phyloP scores from a whole-genome alignment of 768 basidiomycete species.

The Hygrocybe coccinea region DNA sequence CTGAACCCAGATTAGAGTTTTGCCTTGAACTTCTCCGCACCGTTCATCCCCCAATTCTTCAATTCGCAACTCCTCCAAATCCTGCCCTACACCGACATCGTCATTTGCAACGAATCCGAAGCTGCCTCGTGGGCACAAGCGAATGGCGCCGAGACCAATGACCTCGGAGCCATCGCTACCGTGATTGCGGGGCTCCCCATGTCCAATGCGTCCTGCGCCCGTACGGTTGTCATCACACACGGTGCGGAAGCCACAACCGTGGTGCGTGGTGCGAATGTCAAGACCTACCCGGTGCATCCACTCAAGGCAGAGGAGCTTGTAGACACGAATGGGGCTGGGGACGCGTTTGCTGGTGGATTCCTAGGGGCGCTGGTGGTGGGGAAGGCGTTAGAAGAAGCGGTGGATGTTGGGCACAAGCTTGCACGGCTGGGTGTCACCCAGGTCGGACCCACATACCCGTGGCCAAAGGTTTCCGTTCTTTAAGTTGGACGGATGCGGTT shows the following conservation, averaged over 20 bases:
- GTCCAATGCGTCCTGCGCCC: slow-evolving; percentile 66
- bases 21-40: slow-evolving; percentile 90
- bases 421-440: slow-evolving; percentile 81
- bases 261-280: slow-evolving; percentile 56
- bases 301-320: slow-evolving; percentile 66
- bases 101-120: slow-evolving; percentile 95
- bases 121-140: slow-evolving; percentile 81
- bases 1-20: slow-evolving; percentile 50
- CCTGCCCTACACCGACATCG: slow-evolving; percentile 77
- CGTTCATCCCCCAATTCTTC: slow-evolving; percentile 97
- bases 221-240: slow-evolving; percentile 87
- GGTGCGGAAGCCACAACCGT: slow-evolving; percentile 76
- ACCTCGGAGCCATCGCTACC: slow-evolving; percentile 64
- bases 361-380: slow-evolving; percentile 78
- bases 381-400: slow-evolving; percentile 68
- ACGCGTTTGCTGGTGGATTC: slow-evolving; percentile 96
- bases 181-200: slow-evolving; percentile 74
- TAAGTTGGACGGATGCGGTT: too few species aligned
- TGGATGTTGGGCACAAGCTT: slow-evolving; percentile 83
- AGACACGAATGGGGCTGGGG: slow-evolving; percentile 97
- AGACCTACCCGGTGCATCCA: slow-evolving; percentile 53
- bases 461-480: too few species aligned
- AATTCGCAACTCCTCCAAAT: slow-evolving; percentile 74
- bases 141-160: slow-evolving; percentile 60
- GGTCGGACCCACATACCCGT: slow-evolving; percentile 32